Base-by-base conservation (phyloP, 75 land plant species). In the Sequoiadendron giganteum region DNA sequence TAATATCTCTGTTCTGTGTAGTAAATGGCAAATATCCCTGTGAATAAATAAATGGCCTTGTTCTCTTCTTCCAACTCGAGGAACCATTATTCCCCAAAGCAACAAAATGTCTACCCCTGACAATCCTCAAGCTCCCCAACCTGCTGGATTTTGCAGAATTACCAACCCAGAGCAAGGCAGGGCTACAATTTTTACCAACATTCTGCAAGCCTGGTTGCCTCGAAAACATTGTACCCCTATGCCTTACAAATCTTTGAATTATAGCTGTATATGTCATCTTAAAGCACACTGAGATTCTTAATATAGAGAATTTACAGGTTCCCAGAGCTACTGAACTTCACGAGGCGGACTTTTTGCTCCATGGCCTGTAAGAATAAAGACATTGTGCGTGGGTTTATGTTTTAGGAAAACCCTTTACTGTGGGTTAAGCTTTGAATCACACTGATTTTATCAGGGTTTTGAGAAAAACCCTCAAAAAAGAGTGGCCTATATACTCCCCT, bases 111-210 rank as follows among this genome's bases (percentile, higher is more conserved):
- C 84, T 21, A 28, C 84, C 13, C n/a, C 10, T 40, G 25, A 82
- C 14, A 82, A 82, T 25, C 54, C 84, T 13, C 32, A 21, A 47
- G 54, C 52, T 82, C 49, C 32, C 49, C 21, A 82, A 82, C 18
- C 84, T 82, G n/a, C 52, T 82, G 48, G 52, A 82, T 19, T 47
- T 82, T 28, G 49, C 84, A 28, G 84, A 82, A 82, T 82, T 43
- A 10, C 84, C 30, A 11, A 25, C 30, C 84, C 52, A 82, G 2
- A n/a, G 49, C 21, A 82, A 82, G 28, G 49, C 84, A 19, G 84
- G 15, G 28, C n/a, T n/a, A 28, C 21, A 82, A 11, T n/a, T 47
- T 82, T n/a, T 82, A 14, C 52, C 48, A 82, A n/a, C 84, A 47
- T 9, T 28, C 8, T 43, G 30, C 30, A 82, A 19, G 14, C 32